These are phyloP conservation scores for Arthrobotrys pseudoclavata DNA, from an alignment of 2,329 filamentous ascomycete species.

Conservation along the genomic window DNA sequence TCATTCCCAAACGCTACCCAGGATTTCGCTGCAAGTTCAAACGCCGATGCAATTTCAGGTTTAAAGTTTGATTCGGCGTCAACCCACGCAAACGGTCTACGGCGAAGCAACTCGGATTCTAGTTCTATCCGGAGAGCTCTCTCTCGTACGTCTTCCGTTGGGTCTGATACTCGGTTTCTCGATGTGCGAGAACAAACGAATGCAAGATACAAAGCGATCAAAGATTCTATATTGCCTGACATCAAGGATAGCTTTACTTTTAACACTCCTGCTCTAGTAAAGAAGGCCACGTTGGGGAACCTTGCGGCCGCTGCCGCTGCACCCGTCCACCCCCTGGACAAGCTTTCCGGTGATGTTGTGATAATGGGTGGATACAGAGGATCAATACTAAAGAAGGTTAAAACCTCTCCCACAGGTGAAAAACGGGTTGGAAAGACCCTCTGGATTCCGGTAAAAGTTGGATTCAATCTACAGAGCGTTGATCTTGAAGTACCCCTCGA, in stretches of 20 bases:
- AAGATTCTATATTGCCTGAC: conserved; percentile 70
- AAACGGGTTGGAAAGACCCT: conserved; percentile 74
- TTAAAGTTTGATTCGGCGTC: background rate
- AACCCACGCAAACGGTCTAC: background rate
- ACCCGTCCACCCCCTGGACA: conserved; percentile 72
- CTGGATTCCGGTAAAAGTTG: conserved; percentile 94
- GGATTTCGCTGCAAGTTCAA: background rate
- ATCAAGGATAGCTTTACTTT: conserved; percentile 54
- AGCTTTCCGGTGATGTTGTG: conserved; percentile 85
- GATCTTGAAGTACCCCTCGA: conserved; percentile 88
- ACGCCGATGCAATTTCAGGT: background rate
- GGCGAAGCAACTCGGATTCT: conserved; percentile 45
- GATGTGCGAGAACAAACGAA: conserved; percentile 88
- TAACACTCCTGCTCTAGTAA: conserved; percentile 31
- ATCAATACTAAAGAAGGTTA: conserved; percentile 81
- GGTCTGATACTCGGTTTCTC: conserved; percentile 84
- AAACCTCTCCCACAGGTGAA: conserved; percentile 72
- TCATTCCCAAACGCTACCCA: background rate
- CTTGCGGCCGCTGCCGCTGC: conserved; percentile 61
- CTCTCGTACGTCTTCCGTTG: conserved; percentile 84
- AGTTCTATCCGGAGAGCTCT: conserved; percentile 67
- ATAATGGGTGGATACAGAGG: conserved; percentile 91
- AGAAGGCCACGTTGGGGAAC: conserved; percentile 38
- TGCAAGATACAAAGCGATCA: conserved; percentile 88
- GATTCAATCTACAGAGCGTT: conserved; percentile 89